These are phyloP conservation scores for Verticillium tricorpus DNA, from an alignment of 2,329 filamentous ascomycete species.

Conservation along the genomic window DNA sequence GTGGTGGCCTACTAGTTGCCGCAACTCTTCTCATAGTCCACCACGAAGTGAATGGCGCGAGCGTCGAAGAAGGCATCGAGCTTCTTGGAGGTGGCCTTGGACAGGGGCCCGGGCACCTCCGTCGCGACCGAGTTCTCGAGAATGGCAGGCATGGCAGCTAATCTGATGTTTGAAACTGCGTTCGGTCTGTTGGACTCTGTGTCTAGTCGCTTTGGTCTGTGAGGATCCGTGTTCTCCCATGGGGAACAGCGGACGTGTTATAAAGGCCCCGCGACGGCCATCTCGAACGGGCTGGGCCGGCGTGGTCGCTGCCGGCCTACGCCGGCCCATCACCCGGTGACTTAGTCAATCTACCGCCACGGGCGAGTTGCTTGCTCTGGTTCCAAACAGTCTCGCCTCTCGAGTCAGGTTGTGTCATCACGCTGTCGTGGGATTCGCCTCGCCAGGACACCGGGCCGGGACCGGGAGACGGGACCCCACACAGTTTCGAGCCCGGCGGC, in stretches of 20 bases:
- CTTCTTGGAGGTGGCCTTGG: constrained; percentile 32
- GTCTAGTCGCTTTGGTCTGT: neutral
- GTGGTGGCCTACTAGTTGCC: constrained; percentile 39
- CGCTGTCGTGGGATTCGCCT: neutral
- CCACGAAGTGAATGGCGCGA: constrained; percentile 47
- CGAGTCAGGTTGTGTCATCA: neutral
- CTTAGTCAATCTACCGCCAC: neutral
- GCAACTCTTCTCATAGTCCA: constrained; percentile 46
- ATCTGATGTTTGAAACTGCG: too few relatives aligned
- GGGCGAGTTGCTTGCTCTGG: neutral
- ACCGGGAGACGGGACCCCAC: neutral
- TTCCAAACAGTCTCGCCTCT: neutral
- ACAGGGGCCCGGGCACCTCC: constrained; percentile 34
- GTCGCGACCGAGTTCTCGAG: constrained; percentile 27
- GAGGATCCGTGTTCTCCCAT: neutral
- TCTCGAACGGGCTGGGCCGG: neutral
- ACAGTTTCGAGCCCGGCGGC: neutral
- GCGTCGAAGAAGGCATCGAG: constrained; percentile 47
- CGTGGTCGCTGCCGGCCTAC: neutral
- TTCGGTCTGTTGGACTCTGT: neutral
- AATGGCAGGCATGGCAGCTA: constrained; percentile 24
- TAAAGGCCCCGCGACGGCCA: neutral
- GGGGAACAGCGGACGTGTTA: neutral
- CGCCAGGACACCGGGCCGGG: neutral
- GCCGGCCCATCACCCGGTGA: neutral